These are phyloP conservation scores for Alternaria longipes DNA, from an alignment of 2,329 filamentous ascomycete genomes.

Conservation along the genomic window DNA sequence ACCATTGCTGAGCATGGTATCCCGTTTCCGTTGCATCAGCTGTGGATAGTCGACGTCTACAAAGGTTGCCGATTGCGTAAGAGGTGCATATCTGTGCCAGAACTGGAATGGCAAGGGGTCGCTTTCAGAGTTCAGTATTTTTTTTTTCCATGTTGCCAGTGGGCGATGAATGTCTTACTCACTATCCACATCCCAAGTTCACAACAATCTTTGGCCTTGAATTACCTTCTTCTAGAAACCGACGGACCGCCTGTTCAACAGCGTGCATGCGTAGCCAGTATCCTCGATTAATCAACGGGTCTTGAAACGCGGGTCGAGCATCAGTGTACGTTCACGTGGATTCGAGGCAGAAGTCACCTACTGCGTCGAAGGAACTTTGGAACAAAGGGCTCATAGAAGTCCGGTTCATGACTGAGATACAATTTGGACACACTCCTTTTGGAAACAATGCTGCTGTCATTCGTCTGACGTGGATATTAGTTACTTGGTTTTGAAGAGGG, in stretches of 20 bases:
- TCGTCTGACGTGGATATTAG: conserved; percentile 67
- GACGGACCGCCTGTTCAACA: conserved; percentile 76
- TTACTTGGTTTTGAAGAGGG: conserved; percentile 5
- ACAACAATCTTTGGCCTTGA: conserved; percentile 75
- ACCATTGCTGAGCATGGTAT: conserved; percentile 67
- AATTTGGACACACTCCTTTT: conserved; percentile 92
- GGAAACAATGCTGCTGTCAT: conserved; percentile 90
- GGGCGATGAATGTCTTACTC: conserved; percentile 55
- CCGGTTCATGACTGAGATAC: conserved; percentile 78
- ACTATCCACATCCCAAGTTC: conserved; percentile 92
- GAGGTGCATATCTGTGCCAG: conserved; percentile 70
- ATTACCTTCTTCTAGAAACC: conserved; percentile 71
- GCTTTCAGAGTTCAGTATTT: conserved; percentile 58
- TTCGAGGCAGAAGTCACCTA: background rate
- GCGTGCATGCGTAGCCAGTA: conserved; percentile 88
- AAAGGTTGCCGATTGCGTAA: conserved; percentile 70
- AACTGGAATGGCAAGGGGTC: conserved; percentile 89
- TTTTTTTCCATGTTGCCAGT: conserved; percentile 1
- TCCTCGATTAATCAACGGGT: conserved; percentile 89
- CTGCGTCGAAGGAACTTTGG: conserved; percentile 79
- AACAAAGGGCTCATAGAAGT: conserved; percentile 90
- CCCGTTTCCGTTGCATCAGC: conserved; percentile 77
- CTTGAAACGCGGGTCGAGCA: background rate
- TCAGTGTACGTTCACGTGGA: conserved; percentile 6
- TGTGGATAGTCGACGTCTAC: conserved; percentile 88